phyloP scores from a whole-genome alignment of 352 stramenopile genomes.

The Nothophytophthora sp. region DNA sequence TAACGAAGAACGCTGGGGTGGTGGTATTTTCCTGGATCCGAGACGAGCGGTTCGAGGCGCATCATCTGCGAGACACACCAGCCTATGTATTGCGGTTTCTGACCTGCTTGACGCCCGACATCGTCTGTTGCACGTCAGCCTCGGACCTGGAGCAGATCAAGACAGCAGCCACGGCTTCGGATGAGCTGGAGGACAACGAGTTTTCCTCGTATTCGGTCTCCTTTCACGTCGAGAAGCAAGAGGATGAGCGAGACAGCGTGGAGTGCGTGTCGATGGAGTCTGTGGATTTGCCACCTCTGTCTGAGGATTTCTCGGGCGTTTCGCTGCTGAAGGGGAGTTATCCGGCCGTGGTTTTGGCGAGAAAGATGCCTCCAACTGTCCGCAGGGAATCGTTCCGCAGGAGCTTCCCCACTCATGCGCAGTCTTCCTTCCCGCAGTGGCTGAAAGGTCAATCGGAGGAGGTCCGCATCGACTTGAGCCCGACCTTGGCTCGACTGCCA shows the following conservation, averaged over 20 bases:
- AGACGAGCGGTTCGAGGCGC: slow-evolving; percentile 43
- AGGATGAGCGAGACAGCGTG: slow-evolving; percentile 45
- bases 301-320: slow-evolving; percentile 6
- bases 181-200: slow-evolving; percentile 16
- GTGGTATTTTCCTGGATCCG: slow-evolving; percentile 71
- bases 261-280: slow-evolving; percentile 25
- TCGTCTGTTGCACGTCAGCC: slow-evolving; percentile 28
- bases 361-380: slow-evolving; percentile 12
- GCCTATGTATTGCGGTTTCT: slow-evolving; percentile 69
- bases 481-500: neutral
- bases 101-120: slow-evolving; percentile 26
- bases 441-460: slow-evolving; percentile 19
- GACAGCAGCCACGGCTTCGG: slow-evolving; percentile 3
- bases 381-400: neutral
- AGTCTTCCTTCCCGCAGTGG: slow-evolving; percentile 21
- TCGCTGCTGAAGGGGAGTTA: slow-evolving; percentile 43
- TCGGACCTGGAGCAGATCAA: slow-evolving; percentile 22
- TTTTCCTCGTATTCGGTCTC: slow-evolving; percentile 31
- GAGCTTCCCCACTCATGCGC: slow-evolving; percentile 1
- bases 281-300: slow-evolving; percentile 21
- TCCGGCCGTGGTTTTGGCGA: slow-evolving; percentile 20
- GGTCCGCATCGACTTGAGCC: slow-evolving; percentile 21
- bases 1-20: slow-evolving; percentile 12
- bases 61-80: slow-evolving; percentile 47
- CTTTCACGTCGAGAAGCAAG: slow-evolving; percentile 52